Base-by-base conservation (phyloP, 805 yeast genomes). In the Yamadazyma sp. region DNA sequence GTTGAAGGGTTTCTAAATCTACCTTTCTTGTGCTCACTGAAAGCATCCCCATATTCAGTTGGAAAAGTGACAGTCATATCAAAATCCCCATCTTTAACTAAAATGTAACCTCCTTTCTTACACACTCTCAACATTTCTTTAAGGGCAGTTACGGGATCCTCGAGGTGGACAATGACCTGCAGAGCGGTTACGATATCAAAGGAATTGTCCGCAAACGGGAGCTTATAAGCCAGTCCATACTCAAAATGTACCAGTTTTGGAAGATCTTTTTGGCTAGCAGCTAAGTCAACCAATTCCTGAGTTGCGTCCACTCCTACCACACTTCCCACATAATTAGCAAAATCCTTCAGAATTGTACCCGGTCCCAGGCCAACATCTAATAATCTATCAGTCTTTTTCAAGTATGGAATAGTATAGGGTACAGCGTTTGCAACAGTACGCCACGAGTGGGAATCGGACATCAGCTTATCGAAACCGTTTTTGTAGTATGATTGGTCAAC, bases 281-380 rank as follows among this genome's bases (percentile, higher is more conserved):
- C 40, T 13, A 30, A 24, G 19, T 27, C 37, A 19, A 34, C 21
- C 12, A 63, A 46, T 28, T 52, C 65, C 18, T 42, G 45, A 2
- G 59, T 50, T 16, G 62, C 58, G 24, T 63, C 70, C 4, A 60
- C 41, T 1, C 68, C 72, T 35, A 57, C 47, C 5, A 62, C 54
- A 19, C 38, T 43, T 13, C 62, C 67, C 3, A 59, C 57, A 33
- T 60, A 59, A 23, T 50, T 46, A 12, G 62, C 63, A 15, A 67
- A 41, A 37, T 59, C 70, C 5, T 45, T 28, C 4, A 69, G 62
- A 23, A 68, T 67, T 4, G 70, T 51, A 0, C 71, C 73, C 3
- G 72, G 72, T 0, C 74, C 74, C 45, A 66, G 60, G 7, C 73
- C 73, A 14, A 67, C 68, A 42, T 68, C 74, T 10, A 68, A 55